These are phyloP conservation scores for Collybiopsis luxurians DNA, from an alignment of 768 basidiomycete species.

Conservation along the genomic window DNA sequence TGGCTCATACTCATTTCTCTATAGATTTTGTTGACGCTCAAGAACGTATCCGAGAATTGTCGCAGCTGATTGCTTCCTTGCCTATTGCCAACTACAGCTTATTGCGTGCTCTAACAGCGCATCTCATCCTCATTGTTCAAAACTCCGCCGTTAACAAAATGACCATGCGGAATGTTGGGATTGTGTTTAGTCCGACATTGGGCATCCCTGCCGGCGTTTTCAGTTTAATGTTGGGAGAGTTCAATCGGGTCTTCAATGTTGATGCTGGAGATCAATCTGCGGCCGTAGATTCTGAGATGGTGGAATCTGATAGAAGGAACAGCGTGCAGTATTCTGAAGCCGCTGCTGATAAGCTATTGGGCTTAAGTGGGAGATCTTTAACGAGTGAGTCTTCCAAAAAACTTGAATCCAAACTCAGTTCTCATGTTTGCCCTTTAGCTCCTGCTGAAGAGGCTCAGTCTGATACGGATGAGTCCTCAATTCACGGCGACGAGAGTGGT, in stretches of 20 bases:
- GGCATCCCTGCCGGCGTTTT: conserved; percentile 98
- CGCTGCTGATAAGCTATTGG: conserved; percentile 81
- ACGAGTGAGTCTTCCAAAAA: conserved; percentile 45
- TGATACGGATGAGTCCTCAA: conserved; percentile 62
- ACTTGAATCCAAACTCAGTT: neutral
- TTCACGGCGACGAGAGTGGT: conserved; percentile 70
- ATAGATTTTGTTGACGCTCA: conserved; percentile 86
- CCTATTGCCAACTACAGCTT: conserved; percentile 93
- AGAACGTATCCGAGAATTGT: conserved; percentile 86
- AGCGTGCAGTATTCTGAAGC: conserved; percentile 81
- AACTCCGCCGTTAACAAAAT: conserved; percentile 93
- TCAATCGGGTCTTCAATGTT: conserved; percentile 91
- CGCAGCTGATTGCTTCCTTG: conserved; percentile 79
- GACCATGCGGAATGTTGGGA: conserved; percentile 98
- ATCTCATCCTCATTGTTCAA: conserved; percentile 92
- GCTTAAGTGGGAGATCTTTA: conserved; percentile 67
- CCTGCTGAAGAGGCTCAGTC: conserved; percentile 62
- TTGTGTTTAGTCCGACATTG: conserved; percentile 96
- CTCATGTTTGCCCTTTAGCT: conserved; percentile 20
- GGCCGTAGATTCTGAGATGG: neutral
- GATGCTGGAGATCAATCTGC: conserved; percentile 34
- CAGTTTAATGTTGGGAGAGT: conserved; percentile 91
- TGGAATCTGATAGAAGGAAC: conserved; percentile 63
- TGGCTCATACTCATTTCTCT: conserved; percentile 8
- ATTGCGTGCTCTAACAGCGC: conserved; percentile 90